Conservation (phyloP, 179 eudicot genomes). For the Pouteria campechiana region DNA sequence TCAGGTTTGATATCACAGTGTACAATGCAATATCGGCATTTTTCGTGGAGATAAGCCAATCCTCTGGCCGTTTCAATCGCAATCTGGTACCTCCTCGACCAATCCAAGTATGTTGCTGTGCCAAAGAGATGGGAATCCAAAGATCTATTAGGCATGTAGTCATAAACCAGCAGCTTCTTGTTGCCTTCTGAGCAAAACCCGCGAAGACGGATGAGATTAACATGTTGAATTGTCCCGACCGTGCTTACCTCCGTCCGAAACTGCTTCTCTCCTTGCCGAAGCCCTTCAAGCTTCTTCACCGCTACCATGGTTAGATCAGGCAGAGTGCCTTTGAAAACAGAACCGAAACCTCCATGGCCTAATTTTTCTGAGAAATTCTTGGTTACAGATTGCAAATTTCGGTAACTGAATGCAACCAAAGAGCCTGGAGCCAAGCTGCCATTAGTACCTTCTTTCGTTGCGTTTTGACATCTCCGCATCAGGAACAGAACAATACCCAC, state of each 20-base stretch:
- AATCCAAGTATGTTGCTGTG: neutral
- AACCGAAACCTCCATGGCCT: slow-evolving; percentile 20
- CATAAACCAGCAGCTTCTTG: slow-evolving; percentile 19
- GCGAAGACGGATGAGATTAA: slow-evolving; percentile 21
- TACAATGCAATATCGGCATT: slow-evolving; percentile 10
- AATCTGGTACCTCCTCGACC: slow-evolving; percentile 11
- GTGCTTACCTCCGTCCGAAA: slow-evolving; percentile 19
- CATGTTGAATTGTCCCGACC: slow-evolving; percentile 21
- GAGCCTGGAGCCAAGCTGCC: slow-evolving; percentile 16
- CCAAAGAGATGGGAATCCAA: slow-evolving; percentile 12
- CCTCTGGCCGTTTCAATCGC: slow-evolving; percentile 11
- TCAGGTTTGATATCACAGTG: slow-evolving; percentile 20
- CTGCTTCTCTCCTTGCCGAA: slow-evolving; percentile 18
- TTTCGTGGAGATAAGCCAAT: slow-evolving; percentile 11
- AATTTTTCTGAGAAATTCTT: slow-evolving; percentile 19
- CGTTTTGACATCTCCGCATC: slow-evolving; percentile 10
- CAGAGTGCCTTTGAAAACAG: slow-evolving; percentile 14
- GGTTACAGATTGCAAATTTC: slow-evolving; percentile 13
- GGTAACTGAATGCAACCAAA: slow-evolving; percentile 10
- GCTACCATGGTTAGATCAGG: slow-evolving; percentile 10
- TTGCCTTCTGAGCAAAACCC: slow-evolving; percentile 21
- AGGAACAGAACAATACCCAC: slow-evolving; percentile 11
- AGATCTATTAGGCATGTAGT: slow-evolving; percentile 17
- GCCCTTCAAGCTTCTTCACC: slow-evolving; percentile 15
- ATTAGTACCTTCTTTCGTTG: slow-evolving; percentile 2